These are phyloP conservation scores for Glutinoglossum americanum DNA, from an alignment of 495 filamentous ascomycete species.

Conservation along the genomic window DNA sequence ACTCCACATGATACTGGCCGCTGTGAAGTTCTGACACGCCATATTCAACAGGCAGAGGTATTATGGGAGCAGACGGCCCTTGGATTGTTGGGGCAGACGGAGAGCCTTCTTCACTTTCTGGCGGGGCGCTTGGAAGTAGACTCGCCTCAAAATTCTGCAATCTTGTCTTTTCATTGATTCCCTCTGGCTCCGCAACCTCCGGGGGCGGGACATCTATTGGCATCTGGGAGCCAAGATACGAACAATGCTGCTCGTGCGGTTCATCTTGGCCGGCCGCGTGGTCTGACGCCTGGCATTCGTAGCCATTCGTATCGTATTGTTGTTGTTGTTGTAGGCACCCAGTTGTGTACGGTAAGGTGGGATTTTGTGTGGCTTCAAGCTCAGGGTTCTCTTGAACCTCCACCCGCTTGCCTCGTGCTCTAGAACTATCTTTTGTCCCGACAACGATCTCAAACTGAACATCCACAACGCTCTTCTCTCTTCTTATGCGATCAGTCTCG, in stretches of 20 bases:
- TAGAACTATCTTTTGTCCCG: conserved; percentile 63
- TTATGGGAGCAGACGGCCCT: conserved; percentile 2
- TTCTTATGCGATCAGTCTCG: conserved; percentile 70
- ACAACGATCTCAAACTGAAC: conserved; percentile 68
- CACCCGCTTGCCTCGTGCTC: conserved; percentile 11
- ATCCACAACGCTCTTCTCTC: conserved; percentile 72
- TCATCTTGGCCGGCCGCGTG: not conserved
- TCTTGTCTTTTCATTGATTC: conserved; percentile 45
- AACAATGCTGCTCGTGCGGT: not conserved
- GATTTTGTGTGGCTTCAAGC: not conserved
- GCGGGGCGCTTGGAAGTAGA: conserved; percentile 50
- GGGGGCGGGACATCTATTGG: conserved; percentile 28
- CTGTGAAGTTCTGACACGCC: not conserved
- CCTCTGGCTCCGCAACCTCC: conserved; percentile 25
- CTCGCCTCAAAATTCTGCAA: conserved; percentile 43
- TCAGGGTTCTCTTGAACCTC: not conserved
- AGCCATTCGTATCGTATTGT: not conserved
- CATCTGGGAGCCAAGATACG: not conserved
- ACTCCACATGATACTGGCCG: not conserved
- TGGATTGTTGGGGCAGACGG: conserved; percentile 9
- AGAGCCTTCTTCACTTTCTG: conserved; percentile 19
- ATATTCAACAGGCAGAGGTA: not conserved
- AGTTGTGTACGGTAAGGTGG: not conserved
- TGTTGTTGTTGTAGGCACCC: not conserved
- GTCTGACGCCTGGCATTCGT: not conserved